Base-by-base conservation (phyloP, 768 basidiomycete genomes). In the Phylloporus sp. region DNA sequence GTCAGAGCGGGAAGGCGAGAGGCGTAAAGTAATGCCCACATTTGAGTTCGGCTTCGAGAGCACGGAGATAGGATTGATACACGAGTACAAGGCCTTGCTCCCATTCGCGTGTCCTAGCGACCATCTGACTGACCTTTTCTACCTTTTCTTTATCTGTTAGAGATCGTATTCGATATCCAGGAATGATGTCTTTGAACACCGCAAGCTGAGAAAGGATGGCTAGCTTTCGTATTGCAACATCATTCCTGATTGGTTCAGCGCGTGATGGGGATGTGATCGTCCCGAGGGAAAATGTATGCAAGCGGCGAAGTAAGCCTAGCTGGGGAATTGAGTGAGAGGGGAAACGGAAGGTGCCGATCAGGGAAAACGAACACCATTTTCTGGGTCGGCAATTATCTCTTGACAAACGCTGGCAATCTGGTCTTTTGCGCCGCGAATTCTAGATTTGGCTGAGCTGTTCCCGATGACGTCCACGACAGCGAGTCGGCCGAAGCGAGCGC, bases 181-280 rank as follows among this genome's bases (percentile, higher is more conserved):
- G 96, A 33, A 97, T 83, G 52, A 97, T 80, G 65, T 99, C 96
- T 62, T 91, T 93, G 76, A 90, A 96, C 10, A 98, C 90, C 22
- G 93, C 88, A 24, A 97, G 73, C 59, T 95, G 86, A 11, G 92
- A 95, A 32, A 97, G 71, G 38, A 94, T 77, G 3, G 95, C 88
- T 31, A 98, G 71, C 62, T 89, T 89, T 51, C 95, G 82, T 53
- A 99, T 86, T 26, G 86, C 69, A 15, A 74, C 65, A 55, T 97
- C 93, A 56, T 97, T 94, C 15, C 69, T 59, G 8, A 97, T 71
- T 3, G 86, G 82, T 24, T 84, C 79, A 14, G 80, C 74, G 49
- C 84, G 82, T 3, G 82, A 72, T 2, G 81, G 77, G 2, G 84
- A 80, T 4, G 82, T 75, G 18, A 98, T 80, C 46, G 79, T 77